Percentiles rank a stretch among this genome's conserved stretches.
Conservation (phyloP, 306 rosid genomes). For the Prunus dulcis region DNA sequence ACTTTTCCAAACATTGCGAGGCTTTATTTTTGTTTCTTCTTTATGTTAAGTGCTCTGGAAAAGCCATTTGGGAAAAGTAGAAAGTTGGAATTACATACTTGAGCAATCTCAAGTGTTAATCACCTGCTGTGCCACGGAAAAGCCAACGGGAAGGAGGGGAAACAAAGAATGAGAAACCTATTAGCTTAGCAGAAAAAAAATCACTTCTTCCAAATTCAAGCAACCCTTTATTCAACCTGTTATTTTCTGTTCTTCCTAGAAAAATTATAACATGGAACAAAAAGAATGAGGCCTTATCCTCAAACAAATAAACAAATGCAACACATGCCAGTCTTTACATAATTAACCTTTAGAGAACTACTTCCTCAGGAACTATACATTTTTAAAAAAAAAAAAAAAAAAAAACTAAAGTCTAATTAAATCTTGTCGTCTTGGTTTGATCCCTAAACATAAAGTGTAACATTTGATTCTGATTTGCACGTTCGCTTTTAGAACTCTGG, state of each 20-base stretch:
- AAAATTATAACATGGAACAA: background rate
- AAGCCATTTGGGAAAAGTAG: background rate
- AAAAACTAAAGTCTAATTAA: slow-evolving; percentile 13
- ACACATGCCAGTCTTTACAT: slow-evolving; percentile 9
- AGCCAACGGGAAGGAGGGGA: too few species aligned
- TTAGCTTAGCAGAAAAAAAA: background rate
- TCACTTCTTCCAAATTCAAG: background rate
- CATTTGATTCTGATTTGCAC: background rate
- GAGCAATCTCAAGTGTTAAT: background rate
- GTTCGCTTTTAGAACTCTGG: slow-evolving; percentile 4
- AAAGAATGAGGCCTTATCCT: slow-evolving; percentile 1
- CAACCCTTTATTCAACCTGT: background rate
- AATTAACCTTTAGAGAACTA: background rate
- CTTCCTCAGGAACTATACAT: slow-evolving; percentile 27
- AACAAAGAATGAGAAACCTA: background rate
- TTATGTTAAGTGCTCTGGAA: background rate
- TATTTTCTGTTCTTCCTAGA: slow-evolving; percentile 5
- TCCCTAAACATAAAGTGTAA: slow-evolving; percentile 12
- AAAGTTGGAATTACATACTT: background rate
- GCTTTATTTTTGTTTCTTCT: background rate
- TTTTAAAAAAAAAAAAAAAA: slow-evolving; percentile 25
- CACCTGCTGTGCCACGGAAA: too few species aligned
- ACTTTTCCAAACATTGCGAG: background rate
- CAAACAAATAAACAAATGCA: slow-evolving; percentile 27
- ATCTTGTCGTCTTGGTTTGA: background rate